Percentiles rank a stretch among this genome's conserved stretches.
Conservation (phyloP, 345 rosid species). For the Aethionema arabicum region DNA sequence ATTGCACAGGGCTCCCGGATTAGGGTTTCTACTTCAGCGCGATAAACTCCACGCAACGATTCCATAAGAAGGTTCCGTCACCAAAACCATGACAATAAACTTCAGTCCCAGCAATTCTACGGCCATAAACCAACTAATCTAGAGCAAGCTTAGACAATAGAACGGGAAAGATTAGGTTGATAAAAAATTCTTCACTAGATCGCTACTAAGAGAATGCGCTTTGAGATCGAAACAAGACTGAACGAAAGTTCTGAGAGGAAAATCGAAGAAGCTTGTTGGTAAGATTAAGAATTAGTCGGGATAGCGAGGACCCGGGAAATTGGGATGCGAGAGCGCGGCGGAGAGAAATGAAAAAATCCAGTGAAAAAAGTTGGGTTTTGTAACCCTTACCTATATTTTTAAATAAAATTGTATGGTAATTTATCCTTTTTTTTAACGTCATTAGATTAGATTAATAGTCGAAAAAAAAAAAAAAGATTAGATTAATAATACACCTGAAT, state of each 20-base stretch:
- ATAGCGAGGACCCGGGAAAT: slow-evolving; percentile 7
- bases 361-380: slow-evolving; percentile 1
- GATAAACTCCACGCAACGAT: slow-evolving; percentile 23
- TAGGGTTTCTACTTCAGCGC: slow-evolving; percentile 35
- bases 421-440: no score
- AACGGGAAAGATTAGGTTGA: slow-evolving; percentile 10
- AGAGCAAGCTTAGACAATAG: neutral
- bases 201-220: slow-evolving; percentile 4
- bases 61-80: slow-evolving; percentile 10
- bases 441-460: no score
- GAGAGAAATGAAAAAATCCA: slow-evolving; percentile 10
- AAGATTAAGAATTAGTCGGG: neutral
- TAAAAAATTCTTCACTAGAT: slow-evolving; percentile 20
- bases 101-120: neutral
- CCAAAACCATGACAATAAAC: slow-evolving; percentile 10
- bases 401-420: no score
- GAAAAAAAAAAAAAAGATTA: no score
- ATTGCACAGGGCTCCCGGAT: slow-evolving; percentile 15
- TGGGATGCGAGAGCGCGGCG: slow-evolving; percentile 32
- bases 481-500: no score
- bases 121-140: slow-evolving; percentile 19
- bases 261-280: slow-evolving; percentile 20
- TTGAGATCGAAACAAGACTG: slow-evolving; percentile 22
- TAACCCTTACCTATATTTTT: neutral
- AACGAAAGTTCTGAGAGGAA: slow-evolving; percentile 4